Percentiles rank a stretch among this genome's conserved stretches.
Evolutionary conservation across 2,329 filamentous ascomycete genomes (phyloP).

Genomic region (Cryphonectria carpinicola): DNA sequence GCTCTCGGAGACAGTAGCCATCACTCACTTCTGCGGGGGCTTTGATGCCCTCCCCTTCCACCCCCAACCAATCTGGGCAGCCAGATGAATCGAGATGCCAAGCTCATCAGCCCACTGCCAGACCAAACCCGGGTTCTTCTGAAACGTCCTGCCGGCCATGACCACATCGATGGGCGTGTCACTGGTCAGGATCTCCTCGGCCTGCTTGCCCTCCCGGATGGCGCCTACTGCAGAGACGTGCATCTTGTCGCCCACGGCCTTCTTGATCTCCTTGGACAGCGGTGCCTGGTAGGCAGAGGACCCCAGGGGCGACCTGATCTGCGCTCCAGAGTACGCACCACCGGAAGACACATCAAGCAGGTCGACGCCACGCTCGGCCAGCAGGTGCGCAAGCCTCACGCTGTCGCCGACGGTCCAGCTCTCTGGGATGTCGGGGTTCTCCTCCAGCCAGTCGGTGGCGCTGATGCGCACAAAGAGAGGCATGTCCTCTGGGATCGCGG

Average conservation of each 20-base stretch:
- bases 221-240: conserved; percentile 52
- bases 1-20: background rate
- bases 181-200: conserved; percentile 50
- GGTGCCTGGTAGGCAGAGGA: conserved; percentile 67
- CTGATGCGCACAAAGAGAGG: conserved; percentile 75
- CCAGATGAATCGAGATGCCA: conserved; percentile 48
- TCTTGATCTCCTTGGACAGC: conserved; percentile 72
- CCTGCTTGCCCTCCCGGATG: conserved; percentile 50
- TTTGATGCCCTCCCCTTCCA: conserved; percentile 46
- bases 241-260: conserved; percentile 65
- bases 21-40: conserved; percentile 22
- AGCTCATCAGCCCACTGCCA: conserved; percentile 61
- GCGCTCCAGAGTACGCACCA: conserved; percentile 64
- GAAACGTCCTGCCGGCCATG: conserved; percentile 57
- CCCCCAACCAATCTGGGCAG: conserved; percentile 60
- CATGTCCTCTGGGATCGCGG: conserved; percentile 66
- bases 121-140: conserved; percentile 61
- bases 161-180: conserved; percentile 53
- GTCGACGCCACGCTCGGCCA: conserved; percentile 72
- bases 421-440: conserved; percentile 46
- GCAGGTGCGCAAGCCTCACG: conserved; percentile 61
- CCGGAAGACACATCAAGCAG: conserved; percentile 74
- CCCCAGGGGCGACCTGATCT: conserved; percentile 53
- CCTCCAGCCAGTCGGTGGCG: conserved; percentile 77
- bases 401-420: conserved; percentile 72